Evolutionary conservation across 2,329 filamentous ascomycete genomes (phyloP).

Genomic region (Clarireedia homoeocarpa): DNA sequence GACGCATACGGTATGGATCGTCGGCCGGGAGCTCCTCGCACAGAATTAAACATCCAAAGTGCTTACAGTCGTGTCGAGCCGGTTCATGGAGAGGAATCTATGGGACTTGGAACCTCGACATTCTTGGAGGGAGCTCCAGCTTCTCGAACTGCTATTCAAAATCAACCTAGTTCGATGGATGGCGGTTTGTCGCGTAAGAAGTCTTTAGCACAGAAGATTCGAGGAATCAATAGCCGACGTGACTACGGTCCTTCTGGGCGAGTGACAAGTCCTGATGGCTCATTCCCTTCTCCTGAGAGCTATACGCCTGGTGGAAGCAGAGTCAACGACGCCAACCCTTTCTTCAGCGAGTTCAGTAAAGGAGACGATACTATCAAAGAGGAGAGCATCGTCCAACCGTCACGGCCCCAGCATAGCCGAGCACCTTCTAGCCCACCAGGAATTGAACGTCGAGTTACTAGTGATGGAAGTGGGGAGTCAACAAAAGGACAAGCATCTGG

Average conservation of each 20-base stretch:
- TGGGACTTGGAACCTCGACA: slow-evolving; percentile 86
- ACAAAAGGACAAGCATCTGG: slow-evolving; percentile 6
- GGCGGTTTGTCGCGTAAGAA: slow-evolving; percentile 83
- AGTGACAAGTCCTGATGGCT: slow-evolving; percentile 46
- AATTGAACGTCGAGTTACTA: slow-evolving; percentile 58
- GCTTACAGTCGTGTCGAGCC: slow-evolving; percentile 58
- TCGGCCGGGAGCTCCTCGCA: slow-evolving; percentile 24
- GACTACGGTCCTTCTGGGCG: slow-evolving; percentile 52
- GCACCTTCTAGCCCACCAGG: slow-evolving; percentile 51
- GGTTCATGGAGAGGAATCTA: slow-evolving; percentile 75
- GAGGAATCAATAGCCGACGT: slow-evolving; percentile 68
- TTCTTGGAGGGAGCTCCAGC: slow-evolving; percentile 93
- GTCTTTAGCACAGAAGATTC: slow-evolving; percentile 85
- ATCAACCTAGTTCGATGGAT: slow-evolving; percentile 44
- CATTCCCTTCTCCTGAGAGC: slow-evolving; percentile 30
- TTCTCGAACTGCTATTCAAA: slow-evolving; percentile 68
- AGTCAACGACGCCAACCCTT: slow-evolving; percentile 59
- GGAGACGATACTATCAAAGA: slow-evolving; percentile 54
- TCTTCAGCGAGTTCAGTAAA: slow-evolving; percentile 70
- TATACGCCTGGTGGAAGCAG: slow-evolving; percentile 31
- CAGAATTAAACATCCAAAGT: slow-evolving; percentile 50
- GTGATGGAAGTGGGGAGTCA: slow-evolving; percentile 38
- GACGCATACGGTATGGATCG: slow-evolving; percentile 34
- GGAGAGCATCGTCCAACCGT: slow-evolving; percentile 38
- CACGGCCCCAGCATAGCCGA: slow-evolving; percentile 30